Percentiles rank a stretch among this genome's conserved stretches.
These are phyloP conservation scores for Saccharomyces jurei DNA, from an alignment of 805 yeast genomes.

Conservation along the genomic window DNA sequence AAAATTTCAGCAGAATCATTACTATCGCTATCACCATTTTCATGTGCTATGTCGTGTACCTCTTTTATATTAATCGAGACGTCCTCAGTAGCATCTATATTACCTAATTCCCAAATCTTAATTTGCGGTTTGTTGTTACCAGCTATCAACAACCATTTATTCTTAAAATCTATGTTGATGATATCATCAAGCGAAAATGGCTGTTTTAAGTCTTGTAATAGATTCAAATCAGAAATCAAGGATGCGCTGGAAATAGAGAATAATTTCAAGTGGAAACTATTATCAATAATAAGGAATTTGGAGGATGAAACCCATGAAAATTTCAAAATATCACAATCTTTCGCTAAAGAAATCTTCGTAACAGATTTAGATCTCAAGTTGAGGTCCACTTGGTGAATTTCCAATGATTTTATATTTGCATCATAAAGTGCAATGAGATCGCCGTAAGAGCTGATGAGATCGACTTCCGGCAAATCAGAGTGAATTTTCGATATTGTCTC, in stretches of 20 bases:
- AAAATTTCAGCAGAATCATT: slow-evolving; percentile 2
- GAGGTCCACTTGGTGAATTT: neutral
- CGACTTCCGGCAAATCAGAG: neutral
- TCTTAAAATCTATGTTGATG: slow-evolving; percentile 20
- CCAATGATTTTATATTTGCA: neutral
- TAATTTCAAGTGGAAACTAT: neutral
- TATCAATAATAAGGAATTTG: neutral
- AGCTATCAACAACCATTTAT: slow-evolving; percentile 23
- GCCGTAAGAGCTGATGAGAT: neutral
- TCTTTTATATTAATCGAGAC: slow-evolving; percentile 8
- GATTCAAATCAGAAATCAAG: neutral
- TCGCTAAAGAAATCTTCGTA: neutral
- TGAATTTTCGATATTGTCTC: neutral
- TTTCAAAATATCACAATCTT: neutral
- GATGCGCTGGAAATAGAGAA: neutral
- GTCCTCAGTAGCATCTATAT: neutral
- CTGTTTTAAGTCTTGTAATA: neutral
- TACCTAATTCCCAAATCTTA: slow-evolving; percentile 12
- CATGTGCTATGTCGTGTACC: slow-evolving; percentile 8
- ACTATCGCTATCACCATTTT: neutral
- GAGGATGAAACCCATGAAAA: neutral
- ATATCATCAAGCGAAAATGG: slow-evolving; percentile 9
- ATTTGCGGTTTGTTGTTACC: slow-evolving; percentile 5
- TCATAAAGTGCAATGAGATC: neutral
- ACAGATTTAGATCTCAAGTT: neutral